phyloP scores from a whole-genome alignment of 2,329 filamentous ascomycete genomes.

The Alternaria arbusti region DNA sequence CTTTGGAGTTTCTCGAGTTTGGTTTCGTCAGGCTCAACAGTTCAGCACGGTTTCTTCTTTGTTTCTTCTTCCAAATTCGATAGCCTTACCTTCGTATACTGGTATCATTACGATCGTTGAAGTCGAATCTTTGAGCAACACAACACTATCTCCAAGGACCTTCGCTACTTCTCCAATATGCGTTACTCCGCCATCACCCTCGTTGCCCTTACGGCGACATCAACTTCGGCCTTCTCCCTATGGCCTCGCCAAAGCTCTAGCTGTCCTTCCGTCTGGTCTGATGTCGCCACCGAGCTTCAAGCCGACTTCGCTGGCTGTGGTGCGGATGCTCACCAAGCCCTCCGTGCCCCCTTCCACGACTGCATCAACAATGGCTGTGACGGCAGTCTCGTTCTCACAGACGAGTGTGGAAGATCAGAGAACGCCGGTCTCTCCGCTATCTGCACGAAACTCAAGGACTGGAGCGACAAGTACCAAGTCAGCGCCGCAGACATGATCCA shows the following conservation, averaged over 20 bases:
- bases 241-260: conserved; percentile 13
- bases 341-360: conserved; percentile 37
- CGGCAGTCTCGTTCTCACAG: conserved; percentile 31
- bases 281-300: conserved; percentile 22
- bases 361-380: conserved; percentile 39
- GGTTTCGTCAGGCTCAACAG: not conserved
- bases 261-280: conserved; percentile 30
- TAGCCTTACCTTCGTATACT: not conserved
- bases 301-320: conserved; percentile 25
- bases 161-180: not conserved
- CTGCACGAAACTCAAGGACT: conserved; percentile 44
- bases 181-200: not conserved
- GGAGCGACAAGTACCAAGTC: conserved; percentile 49
- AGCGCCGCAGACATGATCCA: conserved; percentile 38
- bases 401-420: conserved; percentile 40
- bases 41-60: not conserved
- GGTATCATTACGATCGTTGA: not conserved
- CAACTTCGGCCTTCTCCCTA: not conserved
- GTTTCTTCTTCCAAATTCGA: not conserved
- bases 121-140: not conserved
- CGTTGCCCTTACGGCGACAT: not conserved
- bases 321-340: conserved; percentile 26
- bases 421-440: conserved; percentile 54
- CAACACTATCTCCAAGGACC: not conserved
- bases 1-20: not conserved